Conservation (phyloP, 2,329 filamentous ascomycete genomes). For the Arthrobotrys iridis region DNA sequence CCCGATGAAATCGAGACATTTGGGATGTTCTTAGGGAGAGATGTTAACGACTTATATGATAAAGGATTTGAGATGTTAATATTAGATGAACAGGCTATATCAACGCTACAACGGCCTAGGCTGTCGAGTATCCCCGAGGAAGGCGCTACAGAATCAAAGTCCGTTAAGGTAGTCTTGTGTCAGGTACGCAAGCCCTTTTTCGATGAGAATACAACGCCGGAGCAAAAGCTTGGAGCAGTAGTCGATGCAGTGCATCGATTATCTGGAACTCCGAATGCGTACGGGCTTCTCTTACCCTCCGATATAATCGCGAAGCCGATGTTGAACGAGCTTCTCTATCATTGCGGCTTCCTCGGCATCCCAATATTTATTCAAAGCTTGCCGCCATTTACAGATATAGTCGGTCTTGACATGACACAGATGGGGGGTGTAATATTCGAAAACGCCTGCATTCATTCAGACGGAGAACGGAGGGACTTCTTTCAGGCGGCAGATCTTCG, state of each 20-base stretch:
- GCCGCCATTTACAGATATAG: conserved; percentile 42
- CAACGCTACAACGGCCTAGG: conserved; percentile 36
- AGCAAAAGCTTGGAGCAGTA: conserved; percentile 42
- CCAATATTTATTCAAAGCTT: conserved; percentile 44
- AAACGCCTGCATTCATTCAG: conserved; percentile 63
- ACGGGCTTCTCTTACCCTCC: conserved; percentile 29
- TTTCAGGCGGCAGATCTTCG: conserved; percentile 62
- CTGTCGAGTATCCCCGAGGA: conserved; percentile 48
- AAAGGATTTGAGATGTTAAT: conserved; percentile 49
- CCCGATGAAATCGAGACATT: conserved; percentile 40
- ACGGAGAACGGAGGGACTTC: conserved; percentile 63
- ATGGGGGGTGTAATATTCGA: conserved; percentile 63
- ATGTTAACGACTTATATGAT: conserved; percentile 30
- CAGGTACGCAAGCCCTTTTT: conserved; percentile 43
- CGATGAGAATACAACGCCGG: conserved; percentile 29
- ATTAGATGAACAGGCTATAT: conserved; percentile 40
- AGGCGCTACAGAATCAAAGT: neutral
- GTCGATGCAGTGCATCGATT: conserved; percentile 50
- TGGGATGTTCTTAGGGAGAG: conserved; percentile 32
- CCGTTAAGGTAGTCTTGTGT: conserved; percentile 34
- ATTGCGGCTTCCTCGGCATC: conserved; percentile 36
- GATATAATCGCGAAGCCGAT: conserved; percentile 49
- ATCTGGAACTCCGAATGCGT: conserved; percentile 36
- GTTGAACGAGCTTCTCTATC: conserved; percentile 44
- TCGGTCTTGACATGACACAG: conserved; percentile 59